Conservation (phyloP, 169 alveolate species). For the Plasmodium vivax region DNA sequence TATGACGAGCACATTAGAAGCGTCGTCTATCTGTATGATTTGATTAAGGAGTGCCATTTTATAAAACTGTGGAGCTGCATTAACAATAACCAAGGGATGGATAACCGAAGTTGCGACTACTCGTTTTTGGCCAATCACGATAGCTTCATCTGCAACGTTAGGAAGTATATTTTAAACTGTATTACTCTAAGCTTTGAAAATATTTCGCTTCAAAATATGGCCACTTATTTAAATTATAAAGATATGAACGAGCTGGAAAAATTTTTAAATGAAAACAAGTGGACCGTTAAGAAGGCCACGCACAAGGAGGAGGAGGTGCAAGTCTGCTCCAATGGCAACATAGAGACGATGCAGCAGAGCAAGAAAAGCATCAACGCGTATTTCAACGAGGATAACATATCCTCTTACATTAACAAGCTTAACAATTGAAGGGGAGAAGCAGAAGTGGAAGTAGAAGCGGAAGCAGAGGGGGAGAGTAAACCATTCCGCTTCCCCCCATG, state of each 20-base stretch:
- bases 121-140: conserved; percentile 39
- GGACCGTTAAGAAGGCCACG: conserved; percentile 33
- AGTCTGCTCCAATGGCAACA: conserved; percentile 58
- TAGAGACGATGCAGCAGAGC: conserved; percentile 25
- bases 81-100: conserved; percentile 9
- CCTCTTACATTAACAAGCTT: conserved; percentile 24
- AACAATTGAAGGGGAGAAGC: conserved; percentile 18
- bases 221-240: conserved; percentile 27
- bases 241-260: conserved; percentile 23
- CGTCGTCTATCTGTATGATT: conserved; percentile 35
- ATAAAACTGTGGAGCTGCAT: conserved; percentile 61
- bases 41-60: conserved; percentile 53
- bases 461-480: too few relatives aligned
- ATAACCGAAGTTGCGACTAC: conserved; percentile 31
- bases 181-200: conserved; percentile 62
- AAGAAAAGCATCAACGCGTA: conserved; percentile 38
- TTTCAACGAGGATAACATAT: conserved; percentile 53
- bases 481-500: not conserved
- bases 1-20: conserved; percentile 67
- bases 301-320: conserved; percentile 33
- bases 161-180: conserved; percentile 48
- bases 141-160: conserved; percentile 21
- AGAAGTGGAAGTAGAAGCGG: too few relatives aligned
- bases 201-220: conserved; percentile 44
- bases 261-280: conserved; percentile 32